These are phyloP conservation scores for Teratosphaeria destructans DNA, from an alignment of 2,329 filamentous ascomycete genomes.

Conservation along the genomic window DNA sequence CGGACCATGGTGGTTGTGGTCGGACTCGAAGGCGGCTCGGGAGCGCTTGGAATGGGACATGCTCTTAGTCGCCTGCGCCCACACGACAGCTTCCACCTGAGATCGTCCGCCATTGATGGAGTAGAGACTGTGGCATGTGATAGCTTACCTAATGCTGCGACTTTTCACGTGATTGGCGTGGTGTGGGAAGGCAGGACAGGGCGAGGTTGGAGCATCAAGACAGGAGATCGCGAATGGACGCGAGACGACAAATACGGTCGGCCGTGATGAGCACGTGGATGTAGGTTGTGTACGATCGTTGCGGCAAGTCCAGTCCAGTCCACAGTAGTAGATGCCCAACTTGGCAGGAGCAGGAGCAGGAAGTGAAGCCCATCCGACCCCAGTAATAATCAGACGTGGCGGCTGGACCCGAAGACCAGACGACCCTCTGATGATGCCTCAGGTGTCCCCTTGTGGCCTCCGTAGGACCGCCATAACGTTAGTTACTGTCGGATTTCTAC, in stretches of 20 bases:
- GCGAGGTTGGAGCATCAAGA: background rate
- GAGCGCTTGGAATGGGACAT: conserved; percentile 71
- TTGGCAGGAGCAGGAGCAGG: background rate
- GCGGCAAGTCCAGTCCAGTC: background rate
- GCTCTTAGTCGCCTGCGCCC: conserved; percentile 15
- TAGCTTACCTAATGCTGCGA: conserved; percentile 8
- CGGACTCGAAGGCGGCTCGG: conserved; percentile 66
- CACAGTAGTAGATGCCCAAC: background rate
- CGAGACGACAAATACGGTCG: too few relatives aligned
- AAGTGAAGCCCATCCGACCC: background rate
- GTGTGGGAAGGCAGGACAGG: background rate
- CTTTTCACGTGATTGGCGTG: background rate
- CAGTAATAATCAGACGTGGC: background rate
- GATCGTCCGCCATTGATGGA: conserved; percentile 9
- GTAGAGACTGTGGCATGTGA: background rate
- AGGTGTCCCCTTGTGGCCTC: too few relatives aligned
- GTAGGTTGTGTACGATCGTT: background rate
- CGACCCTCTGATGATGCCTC: background rate
- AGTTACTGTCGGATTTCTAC: too few relatives aligned
- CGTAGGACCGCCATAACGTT: too few relatives aligned
- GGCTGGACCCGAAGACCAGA: background rate
- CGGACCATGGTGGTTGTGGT: conserved; percentile 42
- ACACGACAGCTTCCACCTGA: conserved; percentile 18
- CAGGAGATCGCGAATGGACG: too few relatives aligned
- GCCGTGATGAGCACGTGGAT: background rate